Evolutionary conservation across 2,329 filamentous ascomycete genomes (phyloP), one percentile per base, ranked within the genome.

Genomic region (Beauveria australis): DNA sequence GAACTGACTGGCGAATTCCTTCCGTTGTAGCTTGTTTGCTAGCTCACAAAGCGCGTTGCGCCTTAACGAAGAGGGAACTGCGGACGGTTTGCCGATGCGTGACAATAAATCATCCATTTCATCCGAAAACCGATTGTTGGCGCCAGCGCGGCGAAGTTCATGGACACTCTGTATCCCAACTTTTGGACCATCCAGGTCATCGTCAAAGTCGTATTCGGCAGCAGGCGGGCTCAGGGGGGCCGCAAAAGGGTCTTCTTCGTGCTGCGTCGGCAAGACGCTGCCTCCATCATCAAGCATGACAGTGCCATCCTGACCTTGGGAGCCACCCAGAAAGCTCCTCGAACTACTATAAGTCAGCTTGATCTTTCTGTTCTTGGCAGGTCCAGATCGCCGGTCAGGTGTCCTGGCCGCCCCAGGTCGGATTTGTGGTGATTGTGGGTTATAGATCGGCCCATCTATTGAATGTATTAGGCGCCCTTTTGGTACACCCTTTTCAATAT

Each of bases 1-100:
- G 67, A 96, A 92, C 63, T 89, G 86, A 19, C 79, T 78, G 30
- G 84, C 76, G 66, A 89, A 92, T 1, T 77, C 78, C 66, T 86
- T 85, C 54, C 87, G 77, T 53, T 81, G 79, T 47, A 87, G 76
- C 66, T 84, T 85, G 49, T 80, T 77, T 1, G 80, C 80, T 47
- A 88, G 70, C 64, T 88, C 85, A 5, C 87, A 72, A 47, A 88
- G 72, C 1, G 83, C 83, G 57, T 80, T 79, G 58, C 85, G 77
- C 64, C 85, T 76, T 67, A 82, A 75, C 0, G 82, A 83, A 3
- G 76, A 75, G 7, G 78, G 70, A 41, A 77, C 75, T 16, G 68
- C 66, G 28, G 72, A 73, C 0, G 83, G 82, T 6, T 67, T 70
- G 43, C 83, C 84, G 64, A 88, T 82, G 59, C 85, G 79, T 49